Evolutionary conservation across 2,329 filamentous ascomycete genomes (phyloP).

Genomic region (Paracoccidioides lutzii): DNA sequence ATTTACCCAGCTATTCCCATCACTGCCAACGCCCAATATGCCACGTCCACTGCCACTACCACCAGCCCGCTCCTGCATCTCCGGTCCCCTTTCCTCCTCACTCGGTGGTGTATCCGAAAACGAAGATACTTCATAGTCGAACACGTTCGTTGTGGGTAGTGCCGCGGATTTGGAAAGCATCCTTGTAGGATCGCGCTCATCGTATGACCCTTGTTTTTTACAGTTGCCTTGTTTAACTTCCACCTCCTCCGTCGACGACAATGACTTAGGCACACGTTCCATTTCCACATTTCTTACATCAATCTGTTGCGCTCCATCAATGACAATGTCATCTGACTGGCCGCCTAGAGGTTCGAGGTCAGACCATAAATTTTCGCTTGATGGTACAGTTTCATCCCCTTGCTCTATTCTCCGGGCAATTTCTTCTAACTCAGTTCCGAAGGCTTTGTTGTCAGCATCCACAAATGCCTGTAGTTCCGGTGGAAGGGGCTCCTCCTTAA

Average conservation of each 20-base stretch:
- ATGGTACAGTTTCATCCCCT: not conserved
- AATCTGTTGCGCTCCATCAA: not conserved
- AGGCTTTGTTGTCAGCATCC: constrained; percentile 36
- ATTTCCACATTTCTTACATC: not conserved
- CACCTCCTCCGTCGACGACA: not conserved
- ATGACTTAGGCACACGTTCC: not conserved
- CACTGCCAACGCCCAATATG: constrained; percentile 14
- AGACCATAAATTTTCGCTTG: not conserved
- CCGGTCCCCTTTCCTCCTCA: constrained; percentile 19
- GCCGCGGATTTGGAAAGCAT: constrained; percentile 2
- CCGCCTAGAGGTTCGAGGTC: not conserved
- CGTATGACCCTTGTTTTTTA: not conserved
- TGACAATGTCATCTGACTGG: not conserved
- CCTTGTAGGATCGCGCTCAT: constrained; percentile 4
- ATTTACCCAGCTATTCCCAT: constrained; percentile 4
- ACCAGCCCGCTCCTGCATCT: constrained; percentile 27
- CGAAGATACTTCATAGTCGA: constrained; percentile 26
- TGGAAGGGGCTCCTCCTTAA: constrained; percentile 21
- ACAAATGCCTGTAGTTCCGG: constrained; percentile 35
- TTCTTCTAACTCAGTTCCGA: constrained; percentile 24
- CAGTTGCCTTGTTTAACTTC: not conserved
- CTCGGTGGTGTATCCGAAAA: constrained; percentile 13
- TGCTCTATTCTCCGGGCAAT: constrained; percentile 10
- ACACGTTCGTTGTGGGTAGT: constrained; percentile 18
- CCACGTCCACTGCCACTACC: constrained; percentile 9